Percentiles rank a stretch among this genome's conserved stretches.
These are phyloP conservation scores for Penicillium sp. DNA, from an alignment of 2,329 filamentous ascomycete species.

Conservation along the genomic window DNA sequence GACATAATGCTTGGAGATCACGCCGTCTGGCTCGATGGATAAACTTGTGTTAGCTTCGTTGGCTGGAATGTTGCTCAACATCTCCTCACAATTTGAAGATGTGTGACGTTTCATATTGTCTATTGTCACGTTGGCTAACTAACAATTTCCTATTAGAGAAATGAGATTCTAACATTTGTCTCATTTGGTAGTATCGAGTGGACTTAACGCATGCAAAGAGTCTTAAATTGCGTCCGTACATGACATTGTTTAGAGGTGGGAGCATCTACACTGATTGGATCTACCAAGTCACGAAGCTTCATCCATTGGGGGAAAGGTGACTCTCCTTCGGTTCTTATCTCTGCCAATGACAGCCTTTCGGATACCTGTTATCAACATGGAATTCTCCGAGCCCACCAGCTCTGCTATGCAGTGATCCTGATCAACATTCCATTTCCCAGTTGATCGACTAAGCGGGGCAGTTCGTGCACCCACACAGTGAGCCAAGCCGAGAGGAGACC, in stretches of 20 bases:
- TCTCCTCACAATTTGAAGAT: not conserved
- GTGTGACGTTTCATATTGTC: not conserved
- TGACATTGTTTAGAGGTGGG: not conserved
- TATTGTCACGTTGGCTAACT: not conserved
- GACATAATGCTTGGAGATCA: not conserved
- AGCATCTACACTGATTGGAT: not conserved
- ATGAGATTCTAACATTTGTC: not conserved
- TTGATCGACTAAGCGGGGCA: not conserved
- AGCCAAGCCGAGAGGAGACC: not conserved
- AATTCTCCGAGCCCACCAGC: constrained; percentile 1
- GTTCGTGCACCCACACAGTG: not conserved
- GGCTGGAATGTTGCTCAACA: constrained; percentile 4
- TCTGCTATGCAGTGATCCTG: constrained; percentile 2
- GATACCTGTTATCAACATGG: constrained; percentile 1
- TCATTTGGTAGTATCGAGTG: no score
- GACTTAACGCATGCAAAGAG: not conserved
- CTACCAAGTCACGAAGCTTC: not conserved
- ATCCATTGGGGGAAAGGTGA: not conserved
- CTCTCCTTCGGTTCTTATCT: not conserved
- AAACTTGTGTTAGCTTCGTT: not conserved
- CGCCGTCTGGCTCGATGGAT: not conserved
- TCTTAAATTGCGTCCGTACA: not conserved
- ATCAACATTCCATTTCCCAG: constrained; percentile 21
- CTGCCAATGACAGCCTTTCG: constrained; percentile 7
- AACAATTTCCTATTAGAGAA: not conserved